These are phyloP conservation scores for Fusarium acutatum DNA, from an alignment of 2,329 filamentous ascomycete species.

Conservation along the genomic window DNA sequence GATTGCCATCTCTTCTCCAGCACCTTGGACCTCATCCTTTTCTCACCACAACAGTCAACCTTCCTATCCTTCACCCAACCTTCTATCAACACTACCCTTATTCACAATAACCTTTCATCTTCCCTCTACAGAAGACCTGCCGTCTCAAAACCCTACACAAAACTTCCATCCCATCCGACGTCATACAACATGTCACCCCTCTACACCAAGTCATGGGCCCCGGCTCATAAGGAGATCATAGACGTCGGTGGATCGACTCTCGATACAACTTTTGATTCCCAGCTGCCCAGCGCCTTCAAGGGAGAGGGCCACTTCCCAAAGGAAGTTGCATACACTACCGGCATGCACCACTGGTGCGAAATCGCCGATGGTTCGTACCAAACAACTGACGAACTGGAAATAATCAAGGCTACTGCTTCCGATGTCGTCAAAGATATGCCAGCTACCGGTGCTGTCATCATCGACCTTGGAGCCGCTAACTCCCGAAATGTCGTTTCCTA, in stretches of 20 bases:
- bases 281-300: conserved; percentile 14
- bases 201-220: background rate
- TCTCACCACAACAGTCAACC: background rate
- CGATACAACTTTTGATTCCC: background rate
- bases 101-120: background rate
- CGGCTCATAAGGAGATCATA: background rate
- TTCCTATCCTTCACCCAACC: background rate
- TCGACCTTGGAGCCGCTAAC: conserved; percentile 34
- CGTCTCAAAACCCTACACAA: background rate
- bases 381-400: conserved; percentile 15
- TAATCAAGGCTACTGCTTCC: conserved; percentile 30
- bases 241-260: conserved; percentile 35
- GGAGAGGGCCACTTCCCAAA: conserved; percentile 32
- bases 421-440: conserved; percentile 20
- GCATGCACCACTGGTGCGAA: conserved; percentile 29
- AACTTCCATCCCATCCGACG: background rate
- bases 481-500: conserved; percentile 36
- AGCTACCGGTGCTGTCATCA: background rate
- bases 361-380: conserved; percentile 34
- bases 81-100: background rate
- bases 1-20: background rate
- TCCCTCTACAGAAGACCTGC: background rate
- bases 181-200: background rate
- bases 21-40: fast-evolving
- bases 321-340: conserved; percentile 34